phyloP scores from a whole-genome alignment of 192 early-diverging fungal genomes.

The Linnemannia schmuckeri region DNA sequence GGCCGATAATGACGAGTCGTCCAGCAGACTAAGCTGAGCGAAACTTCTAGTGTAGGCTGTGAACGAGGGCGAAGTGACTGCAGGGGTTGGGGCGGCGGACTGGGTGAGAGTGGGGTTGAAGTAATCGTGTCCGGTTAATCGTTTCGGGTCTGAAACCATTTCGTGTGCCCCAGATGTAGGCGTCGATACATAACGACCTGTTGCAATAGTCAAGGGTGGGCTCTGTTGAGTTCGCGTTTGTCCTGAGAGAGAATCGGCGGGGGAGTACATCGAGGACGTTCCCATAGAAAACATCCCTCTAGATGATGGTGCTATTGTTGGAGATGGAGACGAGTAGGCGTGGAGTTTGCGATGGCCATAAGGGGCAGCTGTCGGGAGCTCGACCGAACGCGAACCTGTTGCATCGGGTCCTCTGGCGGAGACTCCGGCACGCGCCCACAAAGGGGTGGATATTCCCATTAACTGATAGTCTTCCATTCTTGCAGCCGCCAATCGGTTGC shows the following conservation, averaged over 20 bases:
- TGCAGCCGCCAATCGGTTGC: not conserved
- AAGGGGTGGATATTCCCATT: not conserved
- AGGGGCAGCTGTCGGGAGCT: not conserved
- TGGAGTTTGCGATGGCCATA: conserved; percentile 23
- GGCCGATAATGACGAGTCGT: not conserved
- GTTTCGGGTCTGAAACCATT: conserved; percentile 1
- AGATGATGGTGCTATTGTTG: not conserved
- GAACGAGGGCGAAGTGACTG: conserved; percentile 16
- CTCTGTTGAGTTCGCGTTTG: not conserved
- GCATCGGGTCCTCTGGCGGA: conserved; percentile 16
- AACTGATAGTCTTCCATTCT: conserved; percentile 28
- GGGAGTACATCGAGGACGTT: not conserved
- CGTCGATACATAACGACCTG: not conserved
- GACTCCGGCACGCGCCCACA: conserved; percentile 9
- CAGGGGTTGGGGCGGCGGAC: conserved; percentile 1
- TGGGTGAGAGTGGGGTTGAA: conserved; percentile 24
- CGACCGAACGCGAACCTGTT: not conserved
- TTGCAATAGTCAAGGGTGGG: not conserved
- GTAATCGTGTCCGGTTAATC: conserved; percentile 10
- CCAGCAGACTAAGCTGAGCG: conserved; percentile 6
- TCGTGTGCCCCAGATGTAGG: not conserved
- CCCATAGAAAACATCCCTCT: not conserved
- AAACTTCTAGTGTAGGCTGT: not conserved
- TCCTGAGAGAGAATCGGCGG: not conserved
- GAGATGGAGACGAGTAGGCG: conserved; percentile 19